These are phyloP conservation scores for Termitomyces sp. DNA, from an alignment of 768 basidiomycete genomes.

Conservation along the genomic window DNA sequence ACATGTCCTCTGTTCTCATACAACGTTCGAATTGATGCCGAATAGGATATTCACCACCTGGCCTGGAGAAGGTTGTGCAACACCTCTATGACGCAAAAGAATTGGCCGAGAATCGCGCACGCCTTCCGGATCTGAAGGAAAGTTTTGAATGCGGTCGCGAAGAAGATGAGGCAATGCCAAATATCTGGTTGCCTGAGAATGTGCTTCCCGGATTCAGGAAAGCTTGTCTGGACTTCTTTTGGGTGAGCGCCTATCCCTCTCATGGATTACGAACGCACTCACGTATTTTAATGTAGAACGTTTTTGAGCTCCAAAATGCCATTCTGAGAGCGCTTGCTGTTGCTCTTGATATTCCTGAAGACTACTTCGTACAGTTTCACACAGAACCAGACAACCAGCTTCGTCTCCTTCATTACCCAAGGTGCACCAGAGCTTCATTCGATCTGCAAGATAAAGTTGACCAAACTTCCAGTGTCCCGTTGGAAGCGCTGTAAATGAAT, in stretches of 20 bases:
- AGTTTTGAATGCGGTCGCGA: conserved; percentile 57
- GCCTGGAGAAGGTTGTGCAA: conserved; percentile 38
- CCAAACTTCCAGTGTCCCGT: conserved; percentile 27
- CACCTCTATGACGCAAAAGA: conserved; percentile 33
- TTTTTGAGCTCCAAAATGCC: conserved; percentile 39
- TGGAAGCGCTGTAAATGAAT: conserved; percentile 31
- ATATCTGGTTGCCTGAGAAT: conserved; percentile 57
- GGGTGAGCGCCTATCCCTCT: conserved; percentile 30
- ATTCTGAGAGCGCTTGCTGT: conserved; percentile 50
- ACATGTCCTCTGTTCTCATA: conserved; percentile 10
- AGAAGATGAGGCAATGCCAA: conserved; percentile 43
- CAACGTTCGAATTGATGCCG: neutral
- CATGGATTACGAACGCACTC: conserved; percentile 1
- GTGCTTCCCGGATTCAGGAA: conserved; percentile 54
- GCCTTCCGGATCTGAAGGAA: conserved; percentile 46
- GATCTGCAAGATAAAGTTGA: neutral
- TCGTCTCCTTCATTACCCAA: conserved; percentile 57
- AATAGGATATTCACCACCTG: conserved; percentile 38
- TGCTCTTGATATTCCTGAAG: conserved; percentile 40
- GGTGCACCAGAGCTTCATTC: conserved; percentile 16
- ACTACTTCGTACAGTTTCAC: conserved; percentile 45
- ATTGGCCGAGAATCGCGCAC: conserved; percentile 25
- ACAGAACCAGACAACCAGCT: conserved; percentile 49
- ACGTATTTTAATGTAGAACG: conserved; percentile 28
- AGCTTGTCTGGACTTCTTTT: conserved; percentile 50